Percentiles rank a stretch among this genome's conserved stretches.
Conservation (phyloP, 176 grass and related monocot genomes). For the Raddia guianensis region DNA sequence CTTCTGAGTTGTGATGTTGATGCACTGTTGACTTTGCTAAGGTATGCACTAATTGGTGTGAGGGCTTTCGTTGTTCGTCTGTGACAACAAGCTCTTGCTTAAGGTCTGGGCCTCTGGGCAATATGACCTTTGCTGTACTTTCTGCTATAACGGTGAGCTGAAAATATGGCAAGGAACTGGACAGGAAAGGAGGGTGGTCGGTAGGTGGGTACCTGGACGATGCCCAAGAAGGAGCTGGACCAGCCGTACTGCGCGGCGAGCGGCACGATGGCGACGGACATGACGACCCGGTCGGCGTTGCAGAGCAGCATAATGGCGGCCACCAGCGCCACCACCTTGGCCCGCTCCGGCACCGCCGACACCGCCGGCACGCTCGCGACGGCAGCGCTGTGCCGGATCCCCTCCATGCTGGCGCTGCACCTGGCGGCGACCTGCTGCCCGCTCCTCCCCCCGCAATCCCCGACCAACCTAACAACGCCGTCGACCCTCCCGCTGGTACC, state of each 20-base stretch:
- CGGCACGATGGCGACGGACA: slow-evolving; percentile 96
- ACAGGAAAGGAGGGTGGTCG: background rate
- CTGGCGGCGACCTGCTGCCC: slow-evolving; percentile 37
- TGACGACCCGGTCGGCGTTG: slow-evolving; percentile 97
- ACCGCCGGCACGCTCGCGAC: slow-evolving; percentile 14
- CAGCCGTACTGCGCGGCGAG: slow-evolving; percentile 81
- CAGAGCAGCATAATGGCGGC: slow-evolving; percentile 81
- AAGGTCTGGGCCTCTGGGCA: background rate
- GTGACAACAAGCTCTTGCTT: background rate
- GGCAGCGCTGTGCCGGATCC: slow-evolving; percentile 40
- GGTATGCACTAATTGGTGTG: background rate
- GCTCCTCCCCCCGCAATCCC: slow-evolving; percentile 36
- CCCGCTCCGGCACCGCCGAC: slow-evolving; percentile 62
- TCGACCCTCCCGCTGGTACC: slow-evolving; percentile 39
- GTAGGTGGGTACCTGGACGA: slow-evolving; percentile 66
- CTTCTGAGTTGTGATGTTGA: background rate
- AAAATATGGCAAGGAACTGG: background rate
- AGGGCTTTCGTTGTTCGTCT: background rate
- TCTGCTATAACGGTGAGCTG: background rate
- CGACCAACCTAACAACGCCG: background rate
- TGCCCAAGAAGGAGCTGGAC: slow-evolving; percentile 85
- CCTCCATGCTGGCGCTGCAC: slow-evolving; percentile 82
- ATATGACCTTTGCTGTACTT: background rate
- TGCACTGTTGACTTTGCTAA: slow-evolving; percentile 28
- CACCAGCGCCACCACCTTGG: slow-evolving; percentile 71